A percentile compares a stretch with the other conserved stretches of the same genome.
phyloP scores from a whole-genome alignment of 2,329 filamentous ascomycete genomes.

The Parasarocladium wereldwijsianum region DNA sequence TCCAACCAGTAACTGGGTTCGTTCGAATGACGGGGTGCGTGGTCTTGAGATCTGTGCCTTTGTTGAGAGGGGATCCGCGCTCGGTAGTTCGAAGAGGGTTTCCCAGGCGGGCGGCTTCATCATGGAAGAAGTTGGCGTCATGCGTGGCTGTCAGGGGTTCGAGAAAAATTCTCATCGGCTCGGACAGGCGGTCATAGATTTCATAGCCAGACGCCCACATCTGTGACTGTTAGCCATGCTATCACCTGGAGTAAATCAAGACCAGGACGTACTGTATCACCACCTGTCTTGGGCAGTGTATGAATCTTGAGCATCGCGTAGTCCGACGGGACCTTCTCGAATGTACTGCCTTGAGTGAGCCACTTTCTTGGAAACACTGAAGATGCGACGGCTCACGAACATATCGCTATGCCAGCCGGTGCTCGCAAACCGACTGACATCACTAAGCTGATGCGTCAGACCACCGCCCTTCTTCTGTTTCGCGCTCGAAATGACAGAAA shows the following conservation, averaged over 20 bases:
- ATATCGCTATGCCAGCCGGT: constrained; percentile 38
- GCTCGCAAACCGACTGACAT: constrained; percentile 30
- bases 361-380: no score
- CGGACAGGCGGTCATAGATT: constrained; percentile 38
- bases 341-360: no score
- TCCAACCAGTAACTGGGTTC: constrained; percentile 46
- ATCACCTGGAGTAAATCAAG: neutral
- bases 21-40: constrained; percentile 41
- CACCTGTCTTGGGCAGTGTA: constrained; percentile 38
- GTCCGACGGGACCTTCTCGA: constrained; percentile 43
- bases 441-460: constrained; percentile 33
- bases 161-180: constrained; percentile 28
- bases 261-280: constrained; percentile 30
- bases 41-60: constrained; percentile 33
- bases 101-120: constrained; percentile 31
- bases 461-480: constrained; percentile 39
- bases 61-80: constrained; percentile 41
- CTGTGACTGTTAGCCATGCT: constrained; percentile 25
- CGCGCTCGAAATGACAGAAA: constrained; percentile 40
- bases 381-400: no score
- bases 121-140: constrained; percentile 21
- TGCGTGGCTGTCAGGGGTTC: constrained; percentile 21
- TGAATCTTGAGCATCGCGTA: constrained; percentile 46
- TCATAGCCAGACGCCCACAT: constrained; percentile 50
- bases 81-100: constrained; percentile 26